Evolutionary conservation across 257 asterid species (phyloP), one percentile per base, ranked within the genome.

Genomic region (Cruciata laevipes): DNA sequence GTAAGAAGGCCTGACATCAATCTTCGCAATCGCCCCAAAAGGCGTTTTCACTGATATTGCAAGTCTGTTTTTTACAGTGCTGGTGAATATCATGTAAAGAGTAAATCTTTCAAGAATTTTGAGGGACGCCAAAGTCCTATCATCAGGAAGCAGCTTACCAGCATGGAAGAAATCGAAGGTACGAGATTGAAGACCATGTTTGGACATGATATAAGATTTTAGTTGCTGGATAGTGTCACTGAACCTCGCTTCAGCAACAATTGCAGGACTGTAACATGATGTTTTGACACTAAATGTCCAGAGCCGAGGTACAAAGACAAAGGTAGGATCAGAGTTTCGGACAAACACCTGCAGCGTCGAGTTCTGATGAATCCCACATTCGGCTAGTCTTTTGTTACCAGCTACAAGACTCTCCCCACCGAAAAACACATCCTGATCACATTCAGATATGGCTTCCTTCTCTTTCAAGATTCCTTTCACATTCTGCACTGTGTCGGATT

Each of bases 371-470:
- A 78, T 57, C 47, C 55, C 72, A 38, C 66, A 58, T 59, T 74
- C 76, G 4, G 67, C 32, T n/a, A 78, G 61, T 6, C n/a, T 78
- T 24, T 25, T 37, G 59, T 65, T 75, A 58, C 68, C 66, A 4
- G 2, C 38, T 21, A 3, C 24, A 47, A 78, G 76, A 31, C 12
- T 38, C 25, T 44, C 27, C 27, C 61, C 77, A 5, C 25, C 7
- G 9, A 53, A 74, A 59, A 44, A 30, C 9, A 70, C n/a, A 4
- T 78, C 62, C 62, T 78, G 82, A 51, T 70, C 56, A 63, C 52
- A 44, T 71, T 78, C 79, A 1, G 77, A 69, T 70, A 74, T 58
- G 23, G 44, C 74, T 56, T 74, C 82, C 69, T 74, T 68, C 40
- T 70, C 72, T 13, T 37, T 25, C 68, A 78, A 35, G 59, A 67